These are phyloP conservation scores for Trichoderma koningiopsis DNA, from an alignment of 2,329 filamentous ascomycete species.

Conservation along the genomic window DNA sequence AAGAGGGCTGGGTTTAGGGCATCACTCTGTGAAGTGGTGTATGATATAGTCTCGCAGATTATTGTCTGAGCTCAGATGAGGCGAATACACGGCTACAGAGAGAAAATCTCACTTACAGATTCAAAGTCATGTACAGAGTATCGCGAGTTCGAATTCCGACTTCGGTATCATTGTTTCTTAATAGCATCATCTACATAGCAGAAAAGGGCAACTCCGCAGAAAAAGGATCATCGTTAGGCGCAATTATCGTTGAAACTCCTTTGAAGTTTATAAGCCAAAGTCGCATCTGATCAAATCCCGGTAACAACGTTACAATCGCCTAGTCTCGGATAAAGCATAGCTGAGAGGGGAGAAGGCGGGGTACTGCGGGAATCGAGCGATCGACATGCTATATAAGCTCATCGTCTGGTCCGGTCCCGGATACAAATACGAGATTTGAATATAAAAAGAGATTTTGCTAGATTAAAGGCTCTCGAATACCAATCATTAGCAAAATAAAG, in stretches of 20 bases:
- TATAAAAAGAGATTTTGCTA: neutral
- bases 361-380: constrained; percentile 10
- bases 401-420: neutral
- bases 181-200: neutral
- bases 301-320: constrained; percentile 23
- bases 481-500: neutral
- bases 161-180: neutral
- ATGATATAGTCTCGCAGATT: neutral
- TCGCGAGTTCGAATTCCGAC: neutral
- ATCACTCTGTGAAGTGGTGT: neutral
- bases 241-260: neutral
- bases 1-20: neutral
- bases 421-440: neutral
- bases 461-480: neutral
- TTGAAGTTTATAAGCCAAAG: neutral
- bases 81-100: neutral
- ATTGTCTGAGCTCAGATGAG: neutral
- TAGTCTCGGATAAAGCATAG: neutral
- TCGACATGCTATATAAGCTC: neutral
- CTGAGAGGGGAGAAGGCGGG: constrained; percentile 9
- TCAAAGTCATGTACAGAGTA: neutral
- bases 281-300: neutral
- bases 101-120: neutral
- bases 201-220: neutral
- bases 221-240: neutral